phyloP scores from a whole-genome alignment of 306 rosid species.

The Ziziphus jujuba region DNA sequence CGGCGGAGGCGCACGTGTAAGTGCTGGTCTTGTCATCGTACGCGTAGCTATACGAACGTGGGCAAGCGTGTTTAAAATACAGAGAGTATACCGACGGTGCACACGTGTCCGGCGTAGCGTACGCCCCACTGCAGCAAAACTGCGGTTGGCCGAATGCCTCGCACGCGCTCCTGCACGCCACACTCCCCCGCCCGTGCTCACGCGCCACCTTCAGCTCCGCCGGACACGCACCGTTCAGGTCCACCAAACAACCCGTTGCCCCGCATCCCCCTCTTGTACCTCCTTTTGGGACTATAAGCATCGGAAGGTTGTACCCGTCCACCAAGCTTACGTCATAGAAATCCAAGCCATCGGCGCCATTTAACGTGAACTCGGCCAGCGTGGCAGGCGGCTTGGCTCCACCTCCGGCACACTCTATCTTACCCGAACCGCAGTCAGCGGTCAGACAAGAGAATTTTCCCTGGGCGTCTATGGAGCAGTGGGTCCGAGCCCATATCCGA shows the following conservation, averaged over 20 bases:
- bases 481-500: conserved; percentile 86
- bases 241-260: conserved; percentile 84
- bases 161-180: conserved; percentile 96
- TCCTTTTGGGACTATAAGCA: conserved; percentile 66
- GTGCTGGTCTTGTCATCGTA: conserved; percentile 94
- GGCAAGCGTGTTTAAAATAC: conserved; percentile 79
- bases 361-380: conserved; percentile 86
- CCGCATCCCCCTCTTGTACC: conserved; percentile 79
- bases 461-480: conserved; percentile 49
- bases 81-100: conserved; percentile 53
- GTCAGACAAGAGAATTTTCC: conserved; percentile 73
- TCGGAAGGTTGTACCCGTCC: conserved; percentile 91
- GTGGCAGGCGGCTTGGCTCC: conserved; percentile 95
- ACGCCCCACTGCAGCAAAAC: conserved; percentile 80
- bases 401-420: conserved; percentile 57
- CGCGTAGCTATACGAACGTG: conserved; percentile 97
- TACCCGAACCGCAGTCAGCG: conserved; percentile 86
- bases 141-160: conserved; percentile 86
- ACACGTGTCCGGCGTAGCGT: conserved; percentile 87
- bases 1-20: conserved; percentile 78
- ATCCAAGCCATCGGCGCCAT: conserved; percentile 78
- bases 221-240: conserved; percentile 77
- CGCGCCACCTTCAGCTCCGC: conserved; percentile 52
- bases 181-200: conserved; percentile 32
- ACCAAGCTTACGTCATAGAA: conserved; percentile 95